Base-by-base conservation (phyloP, 495 filamentous ascomycete genomes). In the Amorphotheca resinae region DNA sequence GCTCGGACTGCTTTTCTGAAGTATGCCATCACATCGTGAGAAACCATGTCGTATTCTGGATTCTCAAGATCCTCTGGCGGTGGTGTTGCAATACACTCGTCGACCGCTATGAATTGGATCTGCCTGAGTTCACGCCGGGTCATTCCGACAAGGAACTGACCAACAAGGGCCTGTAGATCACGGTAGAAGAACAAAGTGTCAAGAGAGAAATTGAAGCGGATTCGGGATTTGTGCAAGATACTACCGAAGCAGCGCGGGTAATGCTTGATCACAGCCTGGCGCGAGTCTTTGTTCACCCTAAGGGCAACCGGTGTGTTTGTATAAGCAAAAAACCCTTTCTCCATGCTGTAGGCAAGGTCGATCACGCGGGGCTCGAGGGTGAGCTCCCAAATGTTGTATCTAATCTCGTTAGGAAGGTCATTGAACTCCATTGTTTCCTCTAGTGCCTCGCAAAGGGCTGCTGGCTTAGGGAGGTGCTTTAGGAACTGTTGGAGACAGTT, bases 211-310 rank as follows among this genome's bases (percentile, higher is more conserved):
- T 53, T 49, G 33, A 49, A 49, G 9, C n/a, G 28, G 4, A 41
- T 44, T n/a, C 7, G 17, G 5, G 32, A 33, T 2, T 20, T 9
- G 16, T 46, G 30, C n/a, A 42, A 15, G 16, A 20, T 9, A 15
- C 39, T 49, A 2, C 50, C 46, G 33, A 53, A 49, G 16, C 31
- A 49, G 33, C 25, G 3, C 0, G 34, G 50, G 33, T 53, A 53
- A 1, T 6, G 2, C 1, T 22, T 2, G 2, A 34, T 21, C 14
- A 49, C 42, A 20, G 42, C 41, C 8, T 32, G 8, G 1, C 46
- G 46, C 22, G 50, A 49, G 18, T 46, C 38, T 1, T 11, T 22
- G 30, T 20, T 49, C 3, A 39, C 28, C 17, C 14, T 20, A 9
- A 53, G 45, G 7, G 42, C 46, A 2, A 17, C 15, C 9, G 50